These are phyloP conservation scores for Pseudogymnoascus sp. DNA, from an alignment of 2,329 filamentous ascomycete species.

Conservation along the genomic window DNA sequence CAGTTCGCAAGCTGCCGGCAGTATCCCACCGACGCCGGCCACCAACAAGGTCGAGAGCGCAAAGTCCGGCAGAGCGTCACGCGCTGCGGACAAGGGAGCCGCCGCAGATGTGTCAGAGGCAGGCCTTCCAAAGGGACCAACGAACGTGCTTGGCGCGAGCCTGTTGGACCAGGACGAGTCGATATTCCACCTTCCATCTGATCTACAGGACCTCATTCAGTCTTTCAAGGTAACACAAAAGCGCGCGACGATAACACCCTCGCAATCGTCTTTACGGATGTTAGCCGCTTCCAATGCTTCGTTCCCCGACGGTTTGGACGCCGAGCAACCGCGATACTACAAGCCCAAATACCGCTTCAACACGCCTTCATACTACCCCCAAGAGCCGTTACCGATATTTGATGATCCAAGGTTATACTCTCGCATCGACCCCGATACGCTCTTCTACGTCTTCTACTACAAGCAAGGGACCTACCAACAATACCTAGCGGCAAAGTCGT, in stretches of 20 bases:
- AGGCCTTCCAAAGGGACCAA: slow-evolving; percentile 1
- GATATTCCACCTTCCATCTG: slow-evolving; percentile 85
- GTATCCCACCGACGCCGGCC: slow-evolving; percentile 37
- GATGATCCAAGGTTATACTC: slow-evolving; percentile 83
- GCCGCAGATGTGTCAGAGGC: slow-evolving; percentile 33
- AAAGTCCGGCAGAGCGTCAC: slow-evolving; percentile 19
- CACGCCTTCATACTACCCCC: slow-evolving; percentile 76
- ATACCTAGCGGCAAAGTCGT: slow-evolving; percentile 87
- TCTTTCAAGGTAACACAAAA: slow-evolving; percentile 80
- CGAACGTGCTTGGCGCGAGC: neutral
- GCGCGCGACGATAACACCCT: slow-evolving; percentile 41
- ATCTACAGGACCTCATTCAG: slow-evolving; percentile 80
- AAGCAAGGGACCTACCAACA: slow-evolving; percentile 94
- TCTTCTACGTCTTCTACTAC: slow-evolving; percentile 99
- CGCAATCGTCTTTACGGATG: slow-evolving; percentile 62
- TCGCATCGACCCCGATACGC: slow-evolving; percentile 85
- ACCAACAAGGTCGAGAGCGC: slow-evolving; percentile 36
- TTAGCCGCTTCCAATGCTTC: slow-evolving; percentile 65
- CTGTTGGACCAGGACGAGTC: slow-evolving; percentile 57
- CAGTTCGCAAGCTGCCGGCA: slow-evolving; percentile 35
- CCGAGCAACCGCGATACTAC: slow-evolving; percentile 76
- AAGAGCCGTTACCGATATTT: slow-evolving; percentile 84
- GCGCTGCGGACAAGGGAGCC: slow-evolving; percentile 19
- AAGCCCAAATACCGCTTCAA: slow-evolving; percentile 73
- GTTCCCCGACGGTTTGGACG: slow-evolving; percentile 65